Conservation (phyloP, 805 yeast species). For the Nakazawaea ambrosiae region DNA sequence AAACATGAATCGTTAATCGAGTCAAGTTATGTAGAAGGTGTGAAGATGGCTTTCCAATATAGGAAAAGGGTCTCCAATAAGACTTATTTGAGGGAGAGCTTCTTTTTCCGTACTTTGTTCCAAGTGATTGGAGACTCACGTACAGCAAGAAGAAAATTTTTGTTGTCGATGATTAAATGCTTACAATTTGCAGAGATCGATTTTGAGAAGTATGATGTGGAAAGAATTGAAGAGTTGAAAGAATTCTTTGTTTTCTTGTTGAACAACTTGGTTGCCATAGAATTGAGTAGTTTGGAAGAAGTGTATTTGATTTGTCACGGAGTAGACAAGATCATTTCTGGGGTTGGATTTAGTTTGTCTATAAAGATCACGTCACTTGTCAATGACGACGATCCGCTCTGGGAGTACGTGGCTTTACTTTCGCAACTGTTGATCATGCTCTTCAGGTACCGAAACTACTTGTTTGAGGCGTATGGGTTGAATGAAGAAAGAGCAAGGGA, state of each 20-base stretch:
- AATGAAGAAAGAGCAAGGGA: slow-evolving; percentile 19
- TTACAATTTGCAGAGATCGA: slow-evolving; percentile 11
- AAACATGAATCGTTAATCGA: slow-evolving; percentile 71
- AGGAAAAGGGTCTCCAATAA: slow-evolving; percentile 21
- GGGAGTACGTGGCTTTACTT: slow-evolving; percentile 4
- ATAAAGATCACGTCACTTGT: slow-evolving; percentile 16
- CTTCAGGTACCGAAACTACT: slow-evolving; percentile 16
- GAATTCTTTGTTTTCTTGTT: slow-evolving; percentile 28
- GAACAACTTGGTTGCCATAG: slow-evolving; percentile 31
- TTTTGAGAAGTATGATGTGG: not conserved
- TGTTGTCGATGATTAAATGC: slow-evolving; percentile 25
- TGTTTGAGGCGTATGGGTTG: slow-evolving; percentile 20
- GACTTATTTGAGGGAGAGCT: slow-evolving; percentile 20
- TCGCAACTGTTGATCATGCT: slow-evolving; percentile 13
- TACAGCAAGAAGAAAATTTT: slow-evolving; percentile 35
- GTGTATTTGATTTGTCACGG: slow-evolving; percentile 34
- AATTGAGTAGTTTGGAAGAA: slow-evolving; percentile 43
- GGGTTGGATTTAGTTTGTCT: slow-evolving; percentile 32
- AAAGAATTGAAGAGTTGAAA: not conserved
- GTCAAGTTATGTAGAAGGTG: slow-evolving; percentile 55
- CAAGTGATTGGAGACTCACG: slow-evolving; percentile 32
- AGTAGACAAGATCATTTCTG: slow-evolving; percentile 34
- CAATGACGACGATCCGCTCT: slow-evolving; percentile 2
- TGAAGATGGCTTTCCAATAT: slow-evolving; percentile 46
- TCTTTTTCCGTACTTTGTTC: slow-evolving; percentile 34